Base-by-base conservation (phyloP, 768 basidiomycete genomes). In the Podaxis mareebaensis region DNA sequence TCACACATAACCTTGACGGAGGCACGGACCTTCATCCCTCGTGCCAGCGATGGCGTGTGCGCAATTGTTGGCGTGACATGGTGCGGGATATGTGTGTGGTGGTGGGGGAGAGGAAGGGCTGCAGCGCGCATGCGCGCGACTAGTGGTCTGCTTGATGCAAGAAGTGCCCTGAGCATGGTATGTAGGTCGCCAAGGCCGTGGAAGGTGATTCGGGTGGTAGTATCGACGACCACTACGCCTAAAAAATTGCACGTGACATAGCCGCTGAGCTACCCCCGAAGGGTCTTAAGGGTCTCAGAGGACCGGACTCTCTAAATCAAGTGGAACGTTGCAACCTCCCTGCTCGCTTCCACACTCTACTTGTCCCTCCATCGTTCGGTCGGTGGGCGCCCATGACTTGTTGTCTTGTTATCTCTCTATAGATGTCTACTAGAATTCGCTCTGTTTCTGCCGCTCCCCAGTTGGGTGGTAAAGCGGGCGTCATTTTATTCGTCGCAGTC, bases 11-110 rank as follows among this genome's bases (percentile, higher is more conserved):
- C 78, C 79, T 96, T 97, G 68, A 99, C 93, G 3, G 93, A 93
- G 24, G 93, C 91, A 66, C 96, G 87, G 64, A 99, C 95, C 81
- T 99, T 99, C 92, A 97, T 96, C 53, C 95, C 94, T 68, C 91
- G 78, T n/a, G 81, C 74, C 22, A 85, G 72, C 6, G 73, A 65
- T 10, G 81, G 80, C 46, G 72, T 64, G 61, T 68, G 66, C 8
- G 65, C 26, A 26, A 65, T 28, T 46, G 69, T 66, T 58, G 75
- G 66, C 17, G 68, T 57, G 54, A 70, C 65, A 70, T 70, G 73
- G 30, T 66, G 70, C 10, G 72, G 71, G 63, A 69, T 48, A 48
- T 69, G 68, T 17, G 58, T 44, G 58, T 62, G 66, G 56, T 67
- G 53, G 30, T 58, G 49, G 65, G 66, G 46, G 64, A 68, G 48